phyloP scores from a whole-genome alignment of 2,329 filamentous ascomycete genomes.

The Stemphylium vesicarium region DNA sequence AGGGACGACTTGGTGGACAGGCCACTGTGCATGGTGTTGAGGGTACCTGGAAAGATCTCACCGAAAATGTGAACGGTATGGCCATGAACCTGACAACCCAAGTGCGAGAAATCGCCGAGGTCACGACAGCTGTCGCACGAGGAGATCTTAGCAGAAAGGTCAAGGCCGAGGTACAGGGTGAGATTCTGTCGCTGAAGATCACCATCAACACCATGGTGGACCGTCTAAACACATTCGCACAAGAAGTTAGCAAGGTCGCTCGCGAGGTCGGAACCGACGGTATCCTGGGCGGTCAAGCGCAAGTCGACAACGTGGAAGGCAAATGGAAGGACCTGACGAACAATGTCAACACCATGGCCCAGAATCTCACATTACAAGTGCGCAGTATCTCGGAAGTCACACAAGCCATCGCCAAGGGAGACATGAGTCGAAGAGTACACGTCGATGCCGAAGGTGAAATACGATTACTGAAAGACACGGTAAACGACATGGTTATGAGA shows the following conservation, averaged over 20 bases:
- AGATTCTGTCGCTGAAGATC: constrained; percentile 73
- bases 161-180: constrained; percentile 59
- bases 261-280: constrained; percentile 70
- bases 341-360: constrained; percentile 72
- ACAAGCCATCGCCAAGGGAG: constrained; percentile 91
- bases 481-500: constrained; percentile 98
- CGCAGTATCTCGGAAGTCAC: constrained; percentile 93
- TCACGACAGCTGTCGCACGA: constrained; percentile 59
- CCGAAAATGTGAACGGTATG: constrained; percentile 62
- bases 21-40: constrained; percentile 61
- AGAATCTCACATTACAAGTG: constrained; percentile 71
- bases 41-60: constrained; percentile 61
- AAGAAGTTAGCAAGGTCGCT: constrained; percentile 70
- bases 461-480: constrained; percentile 89
- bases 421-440: constrained; percentile 95
- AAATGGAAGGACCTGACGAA: constrained; percentile 72
- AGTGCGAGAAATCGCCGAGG: constrained; percentile 61
- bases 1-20: constrained; percentile 59
- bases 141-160: constrained; percentile 61
- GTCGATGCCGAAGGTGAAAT: constrained; percentile 96
- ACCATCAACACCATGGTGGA: constrained; percentile 78
- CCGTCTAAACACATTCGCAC: constrained; percentile 67
- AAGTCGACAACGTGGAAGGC: constrained; percentile 69
- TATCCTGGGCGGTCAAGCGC: constrained; percentile 67
- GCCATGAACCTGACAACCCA: constrained; percentile 60